A percentile compares a stretch with the other conserved stretches of the same genome.
Evolutionary conservation across 306 rosid genomes (phyloP).

Genomic region (Gastrolobium villosum): DNA sequence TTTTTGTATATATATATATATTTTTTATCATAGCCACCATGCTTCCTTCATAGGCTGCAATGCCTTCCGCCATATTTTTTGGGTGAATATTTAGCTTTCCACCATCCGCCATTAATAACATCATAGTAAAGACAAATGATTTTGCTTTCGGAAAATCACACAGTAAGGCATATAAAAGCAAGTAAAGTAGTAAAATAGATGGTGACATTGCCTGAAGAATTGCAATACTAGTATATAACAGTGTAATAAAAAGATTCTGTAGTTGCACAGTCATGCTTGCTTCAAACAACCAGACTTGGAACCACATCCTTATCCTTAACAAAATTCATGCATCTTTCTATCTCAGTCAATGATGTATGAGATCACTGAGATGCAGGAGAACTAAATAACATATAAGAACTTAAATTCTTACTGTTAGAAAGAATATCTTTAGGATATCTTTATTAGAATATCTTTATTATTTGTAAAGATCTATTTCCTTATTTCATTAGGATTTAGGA

Average conservation of each 20-base stretch:
- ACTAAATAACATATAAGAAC: conserved; percentile 8
- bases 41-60: too few species aligned
- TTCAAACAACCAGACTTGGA: conserved; percentile 39
- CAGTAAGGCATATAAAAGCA: conserved; percentile 11
- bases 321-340: conserved; percentile 34
- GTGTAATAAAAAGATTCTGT: conserved; percentile 21
- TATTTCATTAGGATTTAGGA: too few species aligned
- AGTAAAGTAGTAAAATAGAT: conserved; percentile 25
- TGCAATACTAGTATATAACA: conserved; percentile 4
- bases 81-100: too few species aligned
- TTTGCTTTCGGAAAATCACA: conserved; percentile 15
- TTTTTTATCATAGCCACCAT: too few species aligned
- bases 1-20: too few species aligned
- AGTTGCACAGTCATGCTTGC: conserved; percentile 24
- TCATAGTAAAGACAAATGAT: neutral
- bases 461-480: too few species aligned
- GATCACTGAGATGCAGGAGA: neutral
- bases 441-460: too few species aligned
- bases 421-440: too few species aligned
- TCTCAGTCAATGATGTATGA: conserved; percentile 31
- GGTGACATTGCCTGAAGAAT: conserved; percentile 20
- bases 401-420: conserved; percentile 31
- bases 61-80: too few species aligned
- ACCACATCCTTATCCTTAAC: conserved; percentile 65
- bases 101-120: too few species aligned